These are phyloP conservation scores for Knoxdaviesia capensis DNA, from an alignment of 2,329 filamentous ascomycete species.

Conservation along the genomic window DNA sequence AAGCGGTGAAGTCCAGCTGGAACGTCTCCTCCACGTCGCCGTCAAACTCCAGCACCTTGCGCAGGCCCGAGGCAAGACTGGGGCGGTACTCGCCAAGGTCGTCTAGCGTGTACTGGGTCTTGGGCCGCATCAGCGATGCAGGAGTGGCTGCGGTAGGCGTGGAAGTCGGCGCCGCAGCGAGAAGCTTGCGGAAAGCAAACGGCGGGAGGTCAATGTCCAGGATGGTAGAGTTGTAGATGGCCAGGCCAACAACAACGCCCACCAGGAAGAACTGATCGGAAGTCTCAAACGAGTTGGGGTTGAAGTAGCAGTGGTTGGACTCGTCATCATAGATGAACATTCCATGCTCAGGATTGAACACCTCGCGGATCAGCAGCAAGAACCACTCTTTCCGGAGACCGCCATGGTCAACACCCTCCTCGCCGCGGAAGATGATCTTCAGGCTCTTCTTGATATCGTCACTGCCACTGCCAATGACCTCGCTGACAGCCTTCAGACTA, in stretches of 20 bases:
- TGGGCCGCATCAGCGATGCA: slow-evolving; percentile 22
- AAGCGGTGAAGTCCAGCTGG: slow-evolving; percentile 61
- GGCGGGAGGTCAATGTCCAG: slow-evolving; percentile 74
- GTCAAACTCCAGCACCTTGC: slow-evolving; percentile 60
- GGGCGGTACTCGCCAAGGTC: slow-evolving; percentile 73
- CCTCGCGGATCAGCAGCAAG: slow-evolving; percentile 64
- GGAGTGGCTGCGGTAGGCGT: slow-evolving; percentile 27
- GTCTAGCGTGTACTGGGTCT: slow-evolving; percentile 56
- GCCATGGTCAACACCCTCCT: slow-evolving; percentile 81
- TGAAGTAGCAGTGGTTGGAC: slow-evolving; percentile 83
- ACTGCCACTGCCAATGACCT: slow-evolving; percentile 59
- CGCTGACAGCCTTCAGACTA: slow-evolving; percentile 66
- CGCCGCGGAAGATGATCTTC: slow-evolving; percentile 66
- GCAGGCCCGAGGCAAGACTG: slow-evolving; percentile 52
- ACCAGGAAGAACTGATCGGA: slow-evolving; percentile 85
- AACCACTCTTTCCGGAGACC: slow-evolving; percentile 93
- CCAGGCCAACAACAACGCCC: slow-evolving; percentile 68
- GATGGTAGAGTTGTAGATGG: slow-evolving; percentile 90
- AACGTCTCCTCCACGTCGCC: slow-evolving; percentile 69
- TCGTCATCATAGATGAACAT: slow-evolving; percentile 86
- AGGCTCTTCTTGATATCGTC: slow-evolving; percentile 84
- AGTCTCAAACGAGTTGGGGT: slow-evolving; percentile 72
- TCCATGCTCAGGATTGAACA: slow-evolving; percentile 83
- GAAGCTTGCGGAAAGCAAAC: slow-evolving; percentile 73
- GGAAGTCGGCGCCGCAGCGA: slow-evolving; percentile 48